phyloP scores from a whole-genome alignment of 2,329 filamentous ascomycete genomes.

The Trichophyton mentagrophytes region DNA sequence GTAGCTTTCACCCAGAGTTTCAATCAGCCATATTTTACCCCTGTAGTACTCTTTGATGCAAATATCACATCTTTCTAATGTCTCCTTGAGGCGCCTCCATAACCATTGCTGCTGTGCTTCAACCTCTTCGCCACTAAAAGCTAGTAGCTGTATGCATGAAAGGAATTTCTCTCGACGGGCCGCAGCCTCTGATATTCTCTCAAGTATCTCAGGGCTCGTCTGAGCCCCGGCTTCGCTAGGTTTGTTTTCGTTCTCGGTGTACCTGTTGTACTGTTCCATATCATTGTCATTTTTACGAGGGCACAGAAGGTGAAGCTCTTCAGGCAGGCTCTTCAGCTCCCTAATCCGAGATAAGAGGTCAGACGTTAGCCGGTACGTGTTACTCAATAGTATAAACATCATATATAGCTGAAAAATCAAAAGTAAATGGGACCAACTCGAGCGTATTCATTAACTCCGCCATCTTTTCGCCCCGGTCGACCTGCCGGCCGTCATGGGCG shows the following conservation, averaged over 20 bases:
- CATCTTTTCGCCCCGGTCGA: slow-evolving; percentile 11
- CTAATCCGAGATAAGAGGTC: slow-evolving; percentile 15
- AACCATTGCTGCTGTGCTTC: slow-evolving; percentile 50
- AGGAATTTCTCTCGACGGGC: slow-evolving; percentile 50
- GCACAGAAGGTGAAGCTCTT: slow-evolving; percentile 53
- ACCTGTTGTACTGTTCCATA: slow-evolving; percentile 49
- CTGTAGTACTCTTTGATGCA: slow-evolving; percentile 66
- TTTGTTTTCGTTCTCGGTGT: slow-evolving; percentile 6
- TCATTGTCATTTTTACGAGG: slow-evolving; percentile 53
- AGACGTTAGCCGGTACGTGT: slow-evolving; percentile 3
- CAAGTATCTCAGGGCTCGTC: slow-evolving; percentile 18
- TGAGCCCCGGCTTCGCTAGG: slow-evolving; percentile 36
- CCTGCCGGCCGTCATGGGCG: not conserved
- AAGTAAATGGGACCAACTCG: slow-evolving; percentile 22
- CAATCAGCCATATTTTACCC: slow-evolving; percentile 50
- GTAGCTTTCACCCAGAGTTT: slow-evolving; percentile 46
- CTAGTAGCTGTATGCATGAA: slow-evolving; percentile 56
- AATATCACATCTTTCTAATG: slow-evolving; percentile 52
- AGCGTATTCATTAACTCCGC: slow-evolving; percentile 32
- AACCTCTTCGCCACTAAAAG: slow-evolving; percentile 49
- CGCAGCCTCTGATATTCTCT: slow-evolving; percentile 43
- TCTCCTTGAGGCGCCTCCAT: slow-evolving; percentile 42
- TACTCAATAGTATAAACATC: not conserved
- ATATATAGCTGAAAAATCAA: not conserved
- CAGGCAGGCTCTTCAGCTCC: slow-evolving; percentile 33